Evolutionary conservation across 2,329 filamentous ascomycete species (phyloP).

Genomic region (Neonectria faginata): DNA sequence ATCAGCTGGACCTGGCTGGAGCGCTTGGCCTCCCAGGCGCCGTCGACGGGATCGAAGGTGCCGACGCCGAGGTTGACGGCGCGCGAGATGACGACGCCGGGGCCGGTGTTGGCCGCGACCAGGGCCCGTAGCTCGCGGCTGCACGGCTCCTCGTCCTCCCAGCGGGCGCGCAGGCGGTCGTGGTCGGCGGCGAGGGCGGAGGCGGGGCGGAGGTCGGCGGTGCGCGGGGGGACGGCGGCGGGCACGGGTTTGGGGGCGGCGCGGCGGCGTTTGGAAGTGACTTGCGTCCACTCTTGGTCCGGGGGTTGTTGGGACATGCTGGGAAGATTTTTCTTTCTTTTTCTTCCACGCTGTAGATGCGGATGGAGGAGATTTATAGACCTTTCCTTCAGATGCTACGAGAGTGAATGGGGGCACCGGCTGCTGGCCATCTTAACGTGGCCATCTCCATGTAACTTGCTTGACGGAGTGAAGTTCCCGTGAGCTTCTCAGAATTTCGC

Average conservation of each 20-base stretch:
- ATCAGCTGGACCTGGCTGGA: conserved; percentile 64
- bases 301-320: conserved; percentile 33
- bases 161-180: conserved; percentile 42
- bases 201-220: conserved; percentile 35
- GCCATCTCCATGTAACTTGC: background rate
- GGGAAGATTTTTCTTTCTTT: background rate
- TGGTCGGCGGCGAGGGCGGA: conserved; percentile 49
- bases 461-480: background rate
- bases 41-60: conserved; percentile 64
- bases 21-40: conserved; percentile 58
- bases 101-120: conserved; percentile 43
- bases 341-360: background rate
- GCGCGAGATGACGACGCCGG: conserved; percentile 28
- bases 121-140: conserved; percentile 51
- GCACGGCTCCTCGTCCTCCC: conserved; percentile 40
- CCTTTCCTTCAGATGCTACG: background rate
- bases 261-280: conserved; percentile 42
- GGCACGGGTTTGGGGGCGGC: conserved; percentile 22
- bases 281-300: conserved; percentile 43
- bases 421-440: background rate
- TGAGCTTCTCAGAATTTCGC: background rate
- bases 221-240: conserved; percentile 23
- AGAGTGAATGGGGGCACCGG: background rate
- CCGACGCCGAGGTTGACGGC: conserved; percentile 68
- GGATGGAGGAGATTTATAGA: background rate